Conservation (phyloP, 2,329 filamentous ascomycete species). For the Ceratocystis albifundus region DNA sequence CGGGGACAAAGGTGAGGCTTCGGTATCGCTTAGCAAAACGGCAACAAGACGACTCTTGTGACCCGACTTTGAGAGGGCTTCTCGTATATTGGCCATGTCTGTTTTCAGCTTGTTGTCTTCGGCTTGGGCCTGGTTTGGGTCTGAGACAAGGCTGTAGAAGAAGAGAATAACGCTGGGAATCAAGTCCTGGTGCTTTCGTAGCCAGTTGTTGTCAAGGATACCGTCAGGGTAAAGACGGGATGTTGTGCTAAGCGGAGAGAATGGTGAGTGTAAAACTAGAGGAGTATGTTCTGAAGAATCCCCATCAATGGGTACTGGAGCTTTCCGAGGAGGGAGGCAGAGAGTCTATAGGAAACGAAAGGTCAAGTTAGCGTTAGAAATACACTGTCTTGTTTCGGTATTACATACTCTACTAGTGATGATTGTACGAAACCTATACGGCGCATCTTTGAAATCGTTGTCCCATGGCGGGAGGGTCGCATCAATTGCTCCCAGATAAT, state of each 20-base stretch:
- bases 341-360: constrained; percentile 35
- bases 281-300: constrained; percentile 35
- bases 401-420: constrained; percentile 63
- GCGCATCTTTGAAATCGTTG: constrained; percentile 40
- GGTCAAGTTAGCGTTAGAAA: constrained; percentile 10
- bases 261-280: constrained; percentile 69
- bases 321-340: constrained; percentile 46
- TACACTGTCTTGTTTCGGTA: constrained; percentile 28
- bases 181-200: constrained; percentile 76
- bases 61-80: constrained; percentile 53
- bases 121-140: constrained; percentile 61
- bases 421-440: constrained; percentile 55
- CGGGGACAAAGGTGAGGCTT: constrained; percentile 28
- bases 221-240: constrained; percentile 85
- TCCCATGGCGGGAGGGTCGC: constrained; percentile 56
- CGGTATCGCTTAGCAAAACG: constrained; percentile 63
- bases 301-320: constrained; percentile 41
- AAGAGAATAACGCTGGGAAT: constrained; percentile 70
- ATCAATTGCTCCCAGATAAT: constrained; percentile 56
- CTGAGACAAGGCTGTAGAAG: constrained; percentile 66
- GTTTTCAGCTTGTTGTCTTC: constrained; percentile 78
- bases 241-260: constrained; percentile 76
- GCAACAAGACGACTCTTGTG: constrained; percentile 70
- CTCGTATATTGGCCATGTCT: constrained; percentile 70
- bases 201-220: constrained; percentile 68